phyloP scores from a whole-genome alignment of 2,329 filamentous ascomycete species.

The Cryphonectria nitschkei region DNA sequence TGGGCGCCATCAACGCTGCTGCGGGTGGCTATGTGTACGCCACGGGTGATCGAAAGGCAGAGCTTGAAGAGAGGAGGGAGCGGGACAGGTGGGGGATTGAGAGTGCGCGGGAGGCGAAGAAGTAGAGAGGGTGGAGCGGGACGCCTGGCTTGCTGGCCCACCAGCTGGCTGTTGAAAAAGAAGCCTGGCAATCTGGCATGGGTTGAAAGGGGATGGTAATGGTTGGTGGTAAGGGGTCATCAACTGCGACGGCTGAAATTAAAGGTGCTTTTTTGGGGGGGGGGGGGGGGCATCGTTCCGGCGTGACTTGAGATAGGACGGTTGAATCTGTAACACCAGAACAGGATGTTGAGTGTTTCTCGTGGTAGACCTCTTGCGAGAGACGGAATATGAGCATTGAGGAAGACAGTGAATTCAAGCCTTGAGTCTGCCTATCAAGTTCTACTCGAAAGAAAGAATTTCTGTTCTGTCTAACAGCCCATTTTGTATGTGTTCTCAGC shows the following conservation, averaged over 20 bases:
- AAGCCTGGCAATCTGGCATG: neutral
- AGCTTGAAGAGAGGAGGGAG: conserved; percentile 51
- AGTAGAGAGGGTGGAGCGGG: neutral
- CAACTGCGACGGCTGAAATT: neutral
- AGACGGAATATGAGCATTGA: neutral
- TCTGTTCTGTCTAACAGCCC: neutral
- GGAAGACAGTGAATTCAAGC: neutral
- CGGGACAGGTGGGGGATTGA: conserved; percentile 56
- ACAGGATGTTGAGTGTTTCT: neutral
- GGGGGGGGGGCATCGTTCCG: neutral
- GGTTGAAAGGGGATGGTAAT: neutral
- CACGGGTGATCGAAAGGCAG: conserved; percentile 53
- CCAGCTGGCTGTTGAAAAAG: neutral
- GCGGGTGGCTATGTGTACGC: conserved; percentile 58
- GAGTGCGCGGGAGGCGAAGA: conserved; percentile 20
- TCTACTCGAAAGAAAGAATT: neutral
- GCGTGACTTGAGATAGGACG: neutral
- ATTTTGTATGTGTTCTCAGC: conserved; percentile 1
- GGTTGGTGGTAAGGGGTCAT: neutral
- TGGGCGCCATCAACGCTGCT: conserved; percentile 52
- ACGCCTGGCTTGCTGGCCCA: neutral
- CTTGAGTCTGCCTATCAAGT: neutral
- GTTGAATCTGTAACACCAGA: neutral
- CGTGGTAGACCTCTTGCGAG: neutral
- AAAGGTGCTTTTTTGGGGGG: neutral